Base-by-base conservation (phyloP, 768 basidiomycete genomes). In the Pleurotus citrinopileatus region DNA sequence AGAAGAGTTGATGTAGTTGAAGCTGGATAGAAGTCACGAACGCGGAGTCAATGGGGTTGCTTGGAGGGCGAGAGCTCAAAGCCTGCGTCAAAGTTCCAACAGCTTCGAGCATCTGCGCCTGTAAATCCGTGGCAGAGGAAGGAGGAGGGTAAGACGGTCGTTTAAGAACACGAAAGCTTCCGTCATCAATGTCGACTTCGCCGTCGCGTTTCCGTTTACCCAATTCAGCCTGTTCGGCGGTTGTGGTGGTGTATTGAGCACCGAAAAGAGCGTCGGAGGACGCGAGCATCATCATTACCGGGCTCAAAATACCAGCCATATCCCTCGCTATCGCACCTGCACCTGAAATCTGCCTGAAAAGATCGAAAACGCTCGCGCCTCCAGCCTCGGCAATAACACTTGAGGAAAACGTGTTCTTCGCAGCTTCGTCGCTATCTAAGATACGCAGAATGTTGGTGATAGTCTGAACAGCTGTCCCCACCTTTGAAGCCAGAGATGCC, bases 201-300 rank as follows among this genome's bases (percentile, higher is more conserved):
- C 80, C 81, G 53, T 84, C 84, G 3, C 88, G 80, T 65, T 87
- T 90, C 37, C 89, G 81, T 65, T 91, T 91, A n/a, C 86, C 84
- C 59, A 79, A 82, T 63, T 86, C 82, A 1, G 85, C 78, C 56
- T 86, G 80, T 3, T 82, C 73, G 0, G 81, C 77, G 22, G 86
- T 69, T 12, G 83, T 81, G 51, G 84, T 81, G 6, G 86, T 87
- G 53, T 80, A 82, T 42, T 81, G 80, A 15, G 74, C 79, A 2
- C 83, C 79, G 62, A 91, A 91, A 4, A 91, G 76, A 8, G 67
- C 63, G 43, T 85, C 83, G 0, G 85, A 87, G 52, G 82, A 74
- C 6, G 87, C 87, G 29, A 91, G 71, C 9, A 78, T 71, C 32
- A 91, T 75, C n/a, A 91, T 67, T 17, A 78, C 65, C 44, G 82